phyloP scores from a whole-genome alignment of 1,284 basidiomycete species.

The Papiliotrema fonsecae region DNA sequence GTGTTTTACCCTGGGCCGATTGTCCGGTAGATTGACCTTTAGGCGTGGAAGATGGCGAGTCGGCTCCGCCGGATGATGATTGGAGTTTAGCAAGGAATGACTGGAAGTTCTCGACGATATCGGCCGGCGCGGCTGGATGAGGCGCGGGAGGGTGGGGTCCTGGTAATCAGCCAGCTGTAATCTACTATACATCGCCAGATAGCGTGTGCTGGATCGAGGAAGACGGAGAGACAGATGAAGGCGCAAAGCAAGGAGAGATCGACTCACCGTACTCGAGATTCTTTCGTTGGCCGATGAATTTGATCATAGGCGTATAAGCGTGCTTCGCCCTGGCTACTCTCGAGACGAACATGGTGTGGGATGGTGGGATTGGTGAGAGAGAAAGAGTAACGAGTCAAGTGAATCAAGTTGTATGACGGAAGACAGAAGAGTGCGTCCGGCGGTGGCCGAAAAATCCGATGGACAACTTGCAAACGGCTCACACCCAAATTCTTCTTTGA shows the following conservation, averaged over 20 bases:
- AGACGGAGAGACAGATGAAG: neutral
- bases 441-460: neutral
- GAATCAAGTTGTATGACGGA: neutral
- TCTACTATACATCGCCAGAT: neutral
- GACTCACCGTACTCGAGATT: slow-evolving; percentile 56
- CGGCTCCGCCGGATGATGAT: slow-evolving; percentile 36
- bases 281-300: slow-evolving; percentile 67
- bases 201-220: neutral
- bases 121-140: slow-evolving; percentile 70
- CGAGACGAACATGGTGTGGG: slow-evolving; percentile 27
- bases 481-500: neutral
- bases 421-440: neutral
- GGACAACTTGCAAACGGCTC: neutral
- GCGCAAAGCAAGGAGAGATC: neutral
- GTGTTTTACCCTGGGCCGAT: slow-evolving; percentile 15
- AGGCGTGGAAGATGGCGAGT: slow-evolving; percentile 26
- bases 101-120: slow-evolving; percentile 61
- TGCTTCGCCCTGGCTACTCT: slow-evolving; percentile 25
- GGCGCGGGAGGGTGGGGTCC: slow-evolving; percentile 60
- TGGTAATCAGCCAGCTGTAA: slow-evolving; percentile 33
- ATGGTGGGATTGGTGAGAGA: neutral
- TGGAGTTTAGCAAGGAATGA: slow-evolving; percentile 57
- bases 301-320: slow-evolving; percentile 57
- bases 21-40: slow-evolving; percentile 23
- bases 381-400: neutral